Conservation (phyloP, 2,329 filamentous ascomycete species). For the Eutypella sp. region DNA sequence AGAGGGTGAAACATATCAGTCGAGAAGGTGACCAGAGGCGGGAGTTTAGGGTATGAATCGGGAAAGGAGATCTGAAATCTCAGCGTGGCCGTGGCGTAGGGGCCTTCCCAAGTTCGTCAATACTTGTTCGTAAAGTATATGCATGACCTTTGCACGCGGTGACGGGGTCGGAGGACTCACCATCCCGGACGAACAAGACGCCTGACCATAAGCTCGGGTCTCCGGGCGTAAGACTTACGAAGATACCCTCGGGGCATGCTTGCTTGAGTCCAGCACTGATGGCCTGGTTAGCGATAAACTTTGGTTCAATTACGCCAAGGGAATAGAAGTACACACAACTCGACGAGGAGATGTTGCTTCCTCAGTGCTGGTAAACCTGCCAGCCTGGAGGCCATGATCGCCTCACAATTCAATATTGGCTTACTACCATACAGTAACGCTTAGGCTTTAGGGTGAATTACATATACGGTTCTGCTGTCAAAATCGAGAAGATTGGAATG, state of each 20-base stretch:
- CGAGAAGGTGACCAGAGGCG: constrained; percentile 80
- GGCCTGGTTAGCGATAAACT: constrained; percentile 18
- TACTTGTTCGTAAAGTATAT: constrained; percentile 3
- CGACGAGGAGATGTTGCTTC: constrained; percentile 71
- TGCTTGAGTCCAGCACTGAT: constrained; percentile 72
- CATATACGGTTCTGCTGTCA: no score
- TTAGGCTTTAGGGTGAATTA: no score
- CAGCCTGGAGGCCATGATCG: constrained; percentile 42
- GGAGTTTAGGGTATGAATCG: constrained; percentile 68
- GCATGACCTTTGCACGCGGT: constrained; percentile 1
- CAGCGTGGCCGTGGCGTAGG: constrained; percentile 81
- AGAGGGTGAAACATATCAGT: constrained; percentile 95
- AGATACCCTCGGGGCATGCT: constrained; percentile 79
- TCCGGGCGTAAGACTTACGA: constrained; percentile 76
- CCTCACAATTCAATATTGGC: constrained; percentile 3
- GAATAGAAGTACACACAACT: constrained; percentile 59
- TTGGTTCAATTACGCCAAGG: background rate
- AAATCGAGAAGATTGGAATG: no score
- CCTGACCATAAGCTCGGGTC: constrained; percentile 82
- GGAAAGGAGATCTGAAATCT: constrained; percentile 90
- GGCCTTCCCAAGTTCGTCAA: constrained; percentile 51
- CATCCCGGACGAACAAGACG: constrained; percentile 86
- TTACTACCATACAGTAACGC: background rate
- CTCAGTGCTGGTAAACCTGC: constrained; percentile 52
- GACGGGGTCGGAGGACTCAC: constrained; percentile 40